Evolutionary conservation across 116 monocot genomes (phyloP), one percentile per base, ranked within the genome.

Genomic region (Trichopus zeylanicus): DNA sequence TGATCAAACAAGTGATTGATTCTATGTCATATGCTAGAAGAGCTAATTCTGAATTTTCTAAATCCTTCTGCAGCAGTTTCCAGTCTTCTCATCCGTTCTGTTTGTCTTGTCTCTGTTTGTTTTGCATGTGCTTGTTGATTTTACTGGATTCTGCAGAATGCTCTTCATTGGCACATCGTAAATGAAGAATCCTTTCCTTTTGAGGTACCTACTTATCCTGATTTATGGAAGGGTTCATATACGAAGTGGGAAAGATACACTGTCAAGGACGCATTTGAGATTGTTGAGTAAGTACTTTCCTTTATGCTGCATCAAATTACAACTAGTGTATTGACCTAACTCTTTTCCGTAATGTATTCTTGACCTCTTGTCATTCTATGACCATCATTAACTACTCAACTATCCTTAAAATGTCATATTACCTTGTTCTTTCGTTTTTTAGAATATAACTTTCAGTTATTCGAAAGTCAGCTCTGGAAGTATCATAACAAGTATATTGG

Each of bases 111-210:
- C 28, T 71, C 29, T 75, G 10, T 60, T 70, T 69, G 9, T 62
- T 70, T 30, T 71, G 56, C 64, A 66, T 71, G 48, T 57, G 56
- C 57, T 8, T 60, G 60, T 61, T 80, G 64, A 70, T 53, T 35
- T 56, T 72, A 56, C 69, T 39, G 48, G 54, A 70, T 83, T 81
- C 82, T 80, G 80, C 88, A 99, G 98, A 99, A 99, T 83, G 88
- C 92, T 72, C 88, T 99, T 66, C 98, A 99, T 69, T 99, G 98
- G 98, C 98, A 99, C 69, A 88, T 99, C 42, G 72, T 99, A 60
- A 92, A 99, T 68, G 88, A 86, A 70, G 51, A 99, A 60, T 82
- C 98, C 31, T 99, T 99, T 78, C 98, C 98, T 42, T 68, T 99
- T 60, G 98, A 99, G 71, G 78, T 99, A 28, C 86, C 98, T 29